Percentiles rank a stretch among this genome's conserved stretches.
Conservation (phyloP, 495 filamentous ascomycete species). For the Neurospora tetrasperma region DNA sequence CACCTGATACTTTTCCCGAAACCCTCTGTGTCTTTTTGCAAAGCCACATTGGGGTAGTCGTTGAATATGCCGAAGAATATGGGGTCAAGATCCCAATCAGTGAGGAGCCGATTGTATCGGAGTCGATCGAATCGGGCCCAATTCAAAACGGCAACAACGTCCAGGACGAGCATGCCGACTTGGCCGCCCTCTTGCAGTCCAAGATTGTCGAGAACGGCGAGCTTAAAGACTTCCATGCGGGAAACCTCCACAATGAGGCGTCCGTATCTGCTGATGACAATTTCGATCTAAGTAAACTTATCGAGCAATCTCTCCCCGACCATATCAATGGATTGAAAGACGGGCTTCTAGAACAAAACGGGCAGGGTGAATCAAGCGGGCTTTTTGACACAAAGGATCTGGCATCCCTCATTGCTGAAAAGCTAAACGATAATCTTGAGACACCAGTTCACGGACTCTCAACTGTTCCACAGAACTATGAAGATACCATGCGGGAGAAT, state of each 20-base stretch:
- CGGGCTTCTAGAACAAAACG: background rate
- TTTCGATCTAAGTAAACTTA: conserved; percentile 15
- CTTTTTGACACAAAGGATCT: conserved; percentile 11
- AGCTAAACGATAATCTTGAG: conserved; percentile 10
- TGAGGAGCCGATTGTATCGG: conserved; percentile 18
- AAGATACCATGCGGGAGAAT: background rate
- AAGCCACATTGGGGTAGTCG: conserved; percentile 60
- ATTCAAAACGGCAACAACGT: conserved; percentile 7
- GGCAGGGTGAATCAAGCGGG: conserved; percentile 1
- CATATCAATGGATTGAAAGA: conserved; percentile 8
- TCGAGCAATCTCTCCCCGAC: conserved; percentile 17
- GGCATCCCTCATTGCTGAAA: conserved; percentile 19
- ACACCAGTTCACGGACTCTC: conserved; percentile 10
- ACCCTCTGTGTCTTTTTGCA: conserved; percentile 65
- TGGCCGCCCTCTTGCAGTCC: conserved; percentile 20
- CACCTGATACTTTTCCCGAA: conserved; percentile 69
- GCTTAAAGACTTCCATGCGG: conserved; percentile 3
- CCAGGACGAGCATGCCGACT: conserved; percentile 22
- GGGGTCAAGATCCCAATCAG: conserved; percentile 27
- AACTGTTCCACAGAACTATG: conserved; percentile 1
- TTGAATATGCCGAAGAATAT: conserved; percentile 35
- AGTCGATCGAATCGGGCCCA: conserved; percentile 11
- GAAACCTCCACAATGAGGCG: conserved; percentile 1
- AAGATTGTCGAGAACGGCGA: conserved; percentile 9
- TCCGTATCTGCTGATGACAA: conserved; percentile 1